Percentiles rank a stretch among this genome's conserved stretches.
phyloP scores from a whole-genome alignment of 352 stramenopile species.

The Blastocystis sp. region DNA sequence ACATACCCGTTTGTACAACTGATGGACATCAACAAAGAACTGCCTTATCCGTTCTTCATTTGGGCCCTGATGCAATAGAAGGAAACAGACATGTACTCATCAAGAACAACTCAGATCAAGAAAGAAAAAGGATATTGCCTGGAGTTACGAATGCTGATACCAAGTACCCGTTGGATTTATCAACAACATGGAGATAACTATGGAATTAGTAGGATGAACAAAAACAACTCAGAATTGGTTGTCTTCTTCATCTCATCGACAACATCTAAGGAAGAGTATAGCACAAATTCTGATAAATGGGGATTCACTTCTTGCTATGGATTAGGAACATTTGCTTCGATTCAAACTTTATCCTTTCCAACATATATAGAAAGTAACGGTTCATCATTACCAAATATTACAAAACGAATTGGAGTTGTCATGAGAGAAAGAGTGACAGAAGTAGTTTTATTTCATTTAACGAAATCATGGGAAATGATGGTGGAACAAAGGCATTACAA shows the following conservation, averaged over 20 bases:
- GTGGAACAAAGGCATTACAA: slow-evolving; percentile 34
- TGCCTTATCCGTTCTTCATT: slow-evolving; percentile 35
- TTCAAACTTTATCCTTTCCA: slow-evolving; percentile 16
- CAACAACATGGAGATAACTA: slow-evolving; percentile 39
- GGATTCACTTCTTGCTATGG: slow-evolving; percentile 20
- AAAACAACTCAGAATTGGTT: slow-evolving; percentile 2
- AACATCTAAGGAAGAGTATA: slow-evolving; percentile 43
- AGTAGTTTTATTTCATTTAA: background rate
- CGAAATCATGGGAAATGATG: slow-evolving; percentile 59
- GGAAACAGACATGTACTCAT: background rate
- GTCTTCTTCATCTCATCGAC: slow-evolving; percentile 46
- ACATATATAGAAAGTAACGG: slow-evolving; percentile 27
- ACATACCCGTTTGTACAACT: slow-evolving; percentile 24
- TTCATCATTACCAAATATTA: slow-evolving; percentile 40
- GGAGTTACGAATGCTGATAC: slow-evolving; percentile 24
- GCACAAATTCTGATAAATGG: slow-evolving; percentile 44
- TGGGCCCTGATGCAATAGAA: slow-evolving; percentile 2
- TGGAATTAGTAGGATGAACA: background rate
- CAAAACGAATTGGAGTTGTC: slow-evolving; percentile 53
- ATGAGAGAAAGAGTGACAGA: background rate
- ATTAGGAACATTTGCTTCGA: background rate
- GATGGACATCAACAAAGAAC: background rate
- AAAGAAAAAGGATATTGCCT: slow-evolving; percentile 26
- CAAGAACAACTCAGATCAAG: background rate
- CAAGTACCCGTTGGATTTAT: slow-evolving; percentile 43